A percentile compares a stretch with the other conserved stretches of the same genome.
Conservation (phyloP, 306 rosid species). For the Prunus davidiana region DNA sequence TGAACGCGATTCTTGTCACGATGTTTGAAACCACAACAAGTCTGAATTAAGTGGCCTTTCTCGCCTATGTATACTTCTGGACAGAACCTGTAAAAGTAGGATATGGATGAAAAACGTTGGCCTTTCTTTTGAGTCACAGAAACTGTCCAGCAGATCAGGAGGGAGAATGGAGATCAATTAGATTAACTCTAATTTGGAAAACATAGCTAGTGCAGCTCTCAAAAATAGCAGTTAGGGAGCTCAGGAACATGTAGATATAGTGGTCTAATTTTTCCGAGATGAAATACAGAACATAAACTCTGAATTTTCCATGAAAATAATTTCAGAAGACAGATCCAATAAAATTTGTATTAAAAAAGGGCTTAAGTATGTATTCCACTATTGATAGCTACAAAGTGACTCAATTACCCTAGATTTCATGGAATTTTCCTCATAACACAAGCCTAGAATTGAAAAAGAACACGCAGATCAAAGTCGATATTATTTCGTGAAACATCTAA, state of each 20-base stretch:
- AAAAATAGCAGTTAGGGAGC: not conserved
- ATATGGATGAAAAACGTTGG: not conserved
- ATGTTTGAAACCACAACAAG: constrained; percentile 62
- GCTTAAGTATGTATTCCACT: not conserved
- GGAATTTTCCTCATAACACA: not conserved
- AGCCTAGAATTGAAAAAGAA: too few relatives aligned
- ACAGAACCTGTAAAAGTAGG: constrained; percentile 61
- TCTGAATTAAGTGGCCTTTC: constrained; percentile 70
- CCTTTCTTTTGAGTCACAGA: not conserved
- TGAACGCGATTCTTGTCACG: constrained; percentile 64
- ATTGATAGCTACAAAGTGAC: not conserved
- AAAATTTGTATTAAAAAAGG: not conserved
- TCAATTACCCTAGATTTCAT: not conserved
- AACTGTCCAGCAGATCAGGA: not conserved
- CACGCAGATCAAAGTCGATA: not conserved
- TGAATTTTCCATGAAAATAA: not conserved
- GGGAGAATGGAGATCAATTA: not conserved
- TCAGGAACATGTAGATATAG: not conserved
- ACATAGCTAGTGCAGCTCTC: not conserved
- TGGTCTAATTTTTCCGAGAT: not conserved
- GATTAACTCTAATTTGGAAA: not conserved
- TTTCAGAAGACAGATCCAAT: not conserved
- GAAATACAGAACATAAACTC: not conserved
- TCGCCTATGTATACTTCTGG: constrained; percentile 69
- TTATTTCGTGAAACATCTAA: not conserved